phyloP scores from a whole-genome alignment of 331 rosid genomes.

The Arachis monticola region DNA sequence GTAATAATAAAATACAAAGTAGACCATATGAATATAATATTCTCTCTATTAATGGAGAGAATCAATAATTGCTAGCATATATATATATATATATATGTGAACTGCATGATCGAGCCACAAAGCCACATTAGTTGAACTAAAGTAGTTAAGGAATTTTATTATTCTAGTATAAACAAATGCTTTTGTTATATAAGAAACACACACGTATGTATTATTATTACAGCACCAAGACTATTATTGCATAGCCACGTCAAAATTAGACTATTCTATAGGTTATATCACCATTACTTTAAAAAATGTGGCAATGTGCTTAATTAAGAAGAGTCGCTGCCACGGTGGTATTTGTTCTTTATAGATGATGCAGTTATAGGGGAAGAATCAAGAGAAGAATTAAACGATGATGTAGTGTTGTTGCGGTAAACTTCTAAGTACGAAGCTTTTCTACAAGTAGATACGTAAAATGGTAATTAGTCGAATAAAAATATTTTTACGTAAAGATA shows the following conservation, averaged over 20 bases:
- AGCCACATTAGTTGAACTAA: conserved; percentile 2
- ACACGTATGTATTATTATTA: not conserved
- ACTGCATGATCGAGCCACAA: not conserved
- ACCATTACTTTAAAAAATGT: conserved; percentile 6
- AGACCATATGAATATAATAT: conserved; percentile 21
- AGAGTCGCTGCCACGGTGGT: no score
- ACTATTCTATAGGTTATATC: not conserved
- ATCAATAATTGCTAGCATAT: conserved; percentile 24
- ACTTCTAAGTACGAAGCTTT: no score
- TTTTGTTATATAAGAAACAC: not conserved
- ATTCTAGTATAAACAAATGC: not conserved
- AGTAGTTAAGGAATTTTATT: conserved; percentile 11
- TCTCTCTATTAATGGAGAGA: conserved; percentile 27
- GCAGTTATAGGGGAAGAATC: no score
- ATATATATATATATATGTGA: not conserved
- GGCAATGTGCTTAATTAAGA: not conserved
- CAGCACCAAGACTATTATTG: not conserved
- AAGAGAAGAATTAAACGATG: no score
- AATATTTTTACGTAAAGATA: no score
- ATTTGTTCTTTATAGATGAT: no score
- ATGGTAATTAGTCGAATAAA: no score
- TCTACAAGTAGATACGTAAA: no score
- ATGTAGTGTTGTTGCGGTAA: no score
- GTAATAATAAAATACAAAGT: conserved; percentile 21
- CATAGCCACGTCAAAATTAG: not conserved